Conservation (phyloP, 164 flowering plant genomes). For the Akebia trifoliata region DNA sequence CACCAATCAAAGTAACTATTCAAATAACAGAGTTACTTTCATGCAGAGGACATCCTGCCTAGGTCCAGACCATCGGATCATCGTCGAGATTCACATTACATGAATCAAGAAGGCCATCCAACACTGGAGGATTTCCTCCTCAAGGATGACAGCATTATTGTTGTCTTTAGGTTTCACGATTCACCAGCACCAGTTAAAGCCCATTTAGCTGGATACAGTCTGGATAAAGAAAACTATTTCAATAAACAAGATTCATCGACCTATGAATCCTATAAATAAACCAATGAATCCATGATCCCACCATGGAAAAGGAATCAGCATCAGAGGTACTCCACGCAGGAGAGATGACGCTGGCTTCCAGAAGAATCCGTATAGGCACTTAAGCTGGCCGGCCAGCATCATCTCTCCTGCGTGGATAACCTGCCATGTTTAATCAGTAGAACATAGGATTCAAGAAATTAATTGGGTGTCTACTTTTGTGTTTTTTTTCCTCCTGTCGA, state of each 20-base stretch:
- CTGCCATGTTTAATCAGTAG: slow-evolving; percentile 6
- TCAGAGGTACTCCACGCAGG: slow-evolving; percentile 19
- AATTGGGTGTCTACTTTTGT: not conserved
- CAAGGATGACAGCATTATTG: not conserved
- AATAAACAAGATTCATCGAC: not conserved
- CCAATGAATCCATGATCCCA: not conserved
- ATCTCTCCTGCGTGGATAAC: slow-evolving; percentile 16
- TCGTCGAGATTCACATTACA: not conserved
- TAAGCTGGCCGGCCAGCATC: slow-evolving; percentile 6
- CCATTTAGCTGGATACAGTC: slow-evolving; percentile 7
- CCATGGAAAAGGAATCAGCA: not conserved
- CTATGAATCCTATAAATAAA: slow-evolving; percentile 5
- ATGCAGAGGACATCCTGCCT: not conserved
- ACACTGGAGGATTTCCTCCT: not conserved
- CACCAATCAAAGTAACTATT: not conserved
- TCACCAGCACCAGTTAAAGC: not conserved
- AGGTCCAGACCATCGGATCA: not conserved
- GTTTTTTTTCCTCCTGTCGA: not conserved
- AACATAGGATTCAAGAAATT: not conserved
- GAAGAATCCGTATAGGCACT: not conserved
- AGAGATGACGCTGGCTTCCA: slow-evolving; percentile 21
- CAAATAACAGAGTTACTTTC: not conserved
- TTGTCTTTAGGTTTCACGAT: not conserved
- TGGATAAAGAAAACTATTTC: slow-evolving; percentile 3
- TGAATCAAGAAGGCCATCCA: not conserved